These are phyloP conservation scores for Aspergillus ochraceoroseus DNA, from an alignment of 2,329 filamentous ascomycete species.

Conservation along the genomic window DNA sequence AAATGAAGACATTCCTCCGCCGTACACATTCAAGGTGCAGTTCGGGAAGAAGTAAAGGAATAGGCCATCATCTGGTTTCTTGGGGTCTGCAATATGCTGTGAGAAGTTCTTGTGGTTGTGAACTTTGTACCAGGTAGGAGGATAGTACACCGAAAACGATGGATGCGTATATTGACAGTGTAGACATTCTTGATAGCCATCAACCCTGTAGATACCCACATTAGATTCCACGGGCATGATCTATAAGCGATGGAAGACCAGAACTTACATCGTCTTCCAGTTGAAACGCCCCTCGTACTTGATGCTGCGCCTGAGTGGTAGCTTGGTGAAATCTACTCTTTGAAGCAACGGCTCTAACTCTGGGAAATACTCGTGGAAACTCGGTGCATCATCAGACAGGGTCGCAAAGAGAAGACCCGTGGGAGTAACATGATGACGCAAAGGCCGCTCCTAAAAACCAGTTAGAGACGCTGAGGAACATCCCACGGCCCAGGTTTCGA, in stretches of 20 bases:
- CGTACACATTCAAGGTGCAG: slow-evolving; percentile 55
- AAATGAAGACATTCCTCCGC: slow-evolving; percentile 55
- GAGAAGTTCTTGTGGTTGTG: slow-evolving; percentile 54
- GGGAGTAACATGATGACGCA: slow-evolving; percentile 44
- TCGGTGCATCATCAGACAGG: slow-evolving; percentile 46
- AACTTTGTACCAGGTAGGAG: slow-evolving; percentile 53
- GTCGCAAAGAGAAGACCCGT: slow-evolving; percentile 53
- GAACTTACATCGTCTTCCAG: slow-evolving; percentile 53
- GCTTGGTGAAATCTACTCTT: slow-evolving; percentile 51
- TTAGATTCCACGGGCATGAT: too few species aligned
- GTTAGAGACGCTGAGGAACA: not conserved
- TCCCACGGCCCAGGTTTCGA: not conserved
- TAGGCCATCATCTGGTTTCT: slow-evolving; percentile 51
- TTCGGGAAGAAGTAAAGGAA: slow-evolving; percentile 57
- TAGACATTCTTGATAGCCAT: slow-evolving; percentile 56
- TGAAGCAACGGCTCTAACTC: slow-evolving; percentile 48
- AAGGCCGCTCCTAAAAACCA: slow-evolving; percentile 16
- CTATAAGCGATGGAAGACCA: too few species aligned
- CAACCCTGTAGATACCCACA: slow-evolving; percentile 41
- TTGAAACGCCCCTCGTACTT: slow-evolving; percentile 56
- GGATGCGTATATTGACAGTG: slow-evolving; percentile 58
- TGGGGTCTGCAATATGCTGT: slow-evolving; percentile 53
- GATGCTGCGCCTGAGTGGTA: slow-evolving; percentile 51
- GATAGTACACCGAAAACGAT: slow-evolving; percentile 52
- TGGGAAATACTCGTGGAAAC: slow-evolving; percentile 52